These are phyloP conservation scores for Metahyphopichia silvanorum DNA, from an alignment of 805 yeast genomes.

Conservation along the genomic window DNA sequence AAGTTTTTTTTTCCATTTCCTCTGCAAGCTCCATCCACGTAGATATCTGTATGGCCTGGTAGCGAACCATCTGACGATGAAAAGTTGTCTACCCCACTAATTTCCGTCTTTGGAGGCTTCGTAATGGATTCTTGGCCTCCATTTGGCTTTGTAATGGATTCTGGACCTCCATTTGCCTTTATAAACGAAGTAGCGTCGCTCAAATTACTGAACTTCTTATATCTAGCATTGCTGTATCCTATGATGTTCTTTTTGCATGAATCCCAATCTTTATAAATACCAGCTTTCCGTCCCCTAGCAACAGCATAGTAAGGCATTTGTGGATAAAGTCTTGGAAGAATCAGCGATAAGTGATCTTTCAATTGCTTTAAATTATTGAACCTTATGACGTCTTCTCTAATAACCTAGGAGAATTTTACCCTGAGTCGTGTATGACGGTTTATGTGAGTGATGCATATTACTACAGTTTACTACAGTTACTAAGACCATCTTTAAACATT, in stretches of 20 bases:
- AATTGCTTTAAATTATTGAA: not conserved
- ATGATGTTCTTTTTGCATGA: conserved; percentile 49
- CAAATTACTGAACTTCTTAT: conserved; percentile 49
- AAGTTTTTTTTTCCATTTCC: conserved; percentile 47
- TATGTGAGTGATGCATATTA: too few relatives aligned
- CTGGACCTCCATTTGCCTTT: conserved; percentile 6
- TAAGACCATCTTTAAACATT: too few relatives aligned
- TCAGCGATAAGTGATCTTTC: not conserved
- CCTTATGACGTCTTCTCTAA: too few relatives aligned
- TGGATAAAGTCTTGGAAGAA: not conserved
- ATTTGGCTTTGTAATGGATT: not conserved
- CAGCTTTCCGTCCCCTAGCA: conserved; percentile 37
- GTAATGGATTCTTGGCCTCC: too few relatives aligned
- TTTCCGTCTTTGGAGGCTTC: conserved; percentile 2
- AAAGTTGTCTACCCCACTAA: not conserved
- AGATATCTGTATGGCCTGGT: conserved; percentile 37
- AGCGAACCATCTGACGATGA: not conserved
- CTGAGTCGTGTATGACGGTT: too few relatives aligned
- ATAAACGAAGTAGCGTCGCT: conserved; percentile 50
- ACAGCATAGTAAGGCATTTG: conserved; percentile 34
- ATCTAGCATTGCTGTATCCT: conserved; percentile 56
- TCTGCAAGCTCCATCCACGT: conserved; percentile 77
- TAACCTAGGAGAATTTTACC: too few relatives aligned
- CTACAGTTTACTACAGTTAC: too few relatives aligned
- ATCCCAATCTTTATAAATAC: conserved; percentile 61